A percentile compares a stretch with the other conserved stretches of the same genome.
These are phyloP conservation scores for Suillus bovinus DNA, from an alignment of 768 basidiomycete species.

Conservation along the genomic window DNA sequence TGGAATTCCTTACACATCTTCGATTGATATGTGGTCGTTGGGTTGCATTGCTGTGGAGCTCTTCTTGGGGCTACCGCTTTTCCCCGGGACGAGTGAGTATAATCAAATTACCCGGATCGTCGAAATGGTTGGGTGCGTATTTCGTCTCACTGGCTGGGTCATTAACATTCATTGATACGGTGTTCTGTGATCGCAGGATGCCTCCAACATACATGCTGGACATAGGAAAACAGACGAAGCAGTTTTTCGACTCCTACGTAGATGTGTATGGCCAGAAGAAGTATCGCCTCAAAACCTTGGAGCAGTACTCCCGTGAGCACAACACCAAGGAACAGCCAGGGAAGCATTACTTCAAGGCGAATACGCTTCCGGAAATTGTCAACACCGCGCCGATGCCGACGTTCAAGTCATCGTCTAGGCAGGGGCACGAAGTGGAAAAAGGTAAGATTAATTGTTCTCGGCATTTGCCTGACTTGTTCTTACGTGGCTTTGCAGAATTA, in stretches of 20 bases:
- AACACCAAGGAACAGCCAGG: slow-evolving; percentile 96
- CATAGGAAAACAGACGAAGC: slow-evolving; percentile 89
- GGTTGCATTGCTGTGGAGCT: slow-evolving; percentile 99
- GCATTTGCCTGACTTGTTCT: slow-evolving; percentile 3
- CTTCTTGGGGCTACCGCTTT: slow-evolving; percentile 93
- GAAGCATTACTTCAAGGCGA: slow-evolving; percentile 98
- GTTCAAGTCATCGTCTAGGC: slow-evolving; percentile 70
- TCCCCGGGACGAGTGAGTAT: slow-evolving; percentile 99
- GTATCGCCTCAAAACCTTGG: slow-evolving; percentile 85
- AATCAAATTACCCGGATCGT: slow-evolving; percentile 97
- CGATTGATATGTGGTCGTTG: slow-evolving; percentile 99
- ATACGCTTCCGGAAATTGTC: slow-evolving; percentile 91
- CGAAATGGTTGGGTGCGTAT: slow-evolving; percentile 93
- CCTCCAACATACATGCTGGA: slow-evolving; percentile 94
- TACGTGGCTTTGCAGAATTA: slow-evolving; percentile 51
- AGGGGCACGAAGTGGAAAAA: slow-evolving; percentile 86
- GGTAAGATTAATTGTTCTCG: slow-evolving; percentile 45
- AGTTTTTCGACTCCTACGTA: slow-evolving; percentile 86
- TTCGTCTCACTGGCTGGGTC: slow-evolving; percentile 1
- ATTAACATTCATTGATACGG: background rate
- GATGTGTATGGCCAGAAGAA: slow-evolving; percentile 81
- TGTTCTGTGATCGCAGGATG: slow-evolving; percentile 49
- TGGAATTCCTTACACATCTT: slow-evolving; percentile 89
- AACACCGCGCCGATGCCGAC: slow-evolving; percentile 92
- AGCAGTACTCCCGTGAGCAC: slow-evolving; percentile 95